These are phyloP conservation scores for Typha latifolia DNA, from an alignment of 176 grass and related monocot species.

Conservation along the genomic window DNA sequence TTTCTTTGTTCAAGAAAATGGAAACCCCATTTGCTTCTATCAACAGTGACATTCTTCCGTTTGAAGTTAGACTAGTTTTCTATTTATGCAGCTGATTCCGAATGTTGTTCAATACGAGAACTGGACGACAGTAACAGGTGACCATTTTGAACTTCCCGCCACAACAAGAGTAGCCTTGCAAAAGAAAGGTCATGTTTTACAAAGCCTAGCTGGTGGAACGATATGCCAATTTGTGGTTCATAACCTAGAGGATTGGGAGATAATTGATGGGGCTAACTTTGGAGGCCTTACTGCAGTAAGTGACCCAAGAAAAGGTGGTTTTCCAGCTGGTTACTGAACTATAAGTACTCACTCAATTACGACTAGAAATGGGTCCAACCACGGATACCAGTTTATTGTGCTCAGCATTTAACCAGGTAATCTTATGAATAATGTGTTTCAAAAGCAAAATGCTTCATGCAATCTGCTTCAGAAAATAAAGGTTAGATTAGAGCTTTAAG, in stretches of 20 bases:
- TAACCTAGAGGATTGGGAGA: constrained; percentile 17
- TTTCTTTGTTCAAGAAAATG: background rate
- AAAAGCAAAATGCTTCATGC: no score
- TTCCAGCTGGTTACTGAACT: constrained; percentile 75
- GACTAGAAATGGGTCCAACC: background rate
- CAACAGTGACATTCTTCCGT: background rate
- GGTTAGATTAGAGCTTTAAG: no score
- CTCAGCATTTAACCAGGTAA: background rate
- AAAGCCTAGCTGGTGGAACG: constrained; percentile 63
- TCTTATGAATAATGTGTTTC: background rate
- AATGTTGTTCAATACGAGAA: constrained; percentile 89
- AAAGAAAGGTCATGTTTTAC: constrained; percentile 52
- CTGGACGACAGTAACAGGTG: constrained; percentile 83
- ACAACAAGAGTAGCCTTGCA: constrained; percentile 54
- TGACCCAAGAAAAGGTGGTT: constrained; percentile 88
- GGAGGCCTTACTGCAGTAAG: constrained; percentile 65
- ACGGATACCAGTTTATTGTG: background rate
- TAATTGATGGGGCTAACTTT: background rate
- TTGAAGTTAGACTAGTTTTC: background rate
- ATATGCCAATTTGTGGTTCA: constrained; percentile 80
- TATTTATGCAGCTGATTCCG: constrained; percentile 59
- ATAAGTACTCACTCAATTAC: background rate
- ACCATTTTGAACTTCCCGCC: constrained; percentile 59
- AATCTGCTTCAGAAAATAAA: no score
- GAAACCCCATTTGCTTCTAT: background rate